Evolutionary conservation across 2,329 filamentous ascomycete genomes (phyloP), one percentile per base, ranked within the genome.

Genomic region (Paecilomyces formosus): DNA sequence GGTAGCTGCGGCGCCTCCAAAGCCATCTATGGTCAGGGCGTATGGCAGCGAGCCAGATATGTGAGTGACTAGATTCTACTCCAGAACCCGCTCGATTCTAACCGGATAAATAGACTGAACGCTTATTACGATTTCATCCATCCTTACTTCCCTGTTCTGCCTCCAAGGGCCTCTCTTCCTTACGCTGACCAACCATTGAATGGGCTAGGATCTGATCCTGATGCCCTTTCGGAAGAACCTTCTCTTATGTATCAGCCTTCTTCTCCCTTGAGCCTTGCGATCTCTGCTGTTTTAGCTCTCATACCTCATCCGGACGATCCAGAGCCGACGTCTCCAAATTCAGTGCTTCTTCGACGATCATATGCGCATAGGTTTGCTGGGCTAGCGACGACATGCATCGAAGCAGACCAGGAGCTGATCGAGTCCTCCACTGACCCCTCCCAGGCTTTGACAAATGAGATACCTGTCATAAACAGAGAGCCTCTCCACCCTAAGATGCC

Each of bases 121-220:
- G 76, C 73, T 35, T 78, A 79, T 57, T 79, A 79, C 58, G 72
- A 75, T 52, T 79, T 76, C 57, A 74, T 78, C 56, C 76, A 79
- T 63, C 57, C 66, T n/a, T 79, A 76, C 62, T 77, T 78, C 51
- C 76, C 76, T 4, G 73, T 79, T 39, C 67, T 79, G 28, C 75
- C 76, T 6, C 74, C 76, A 28, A 66, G 74, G 39, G 65, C 62
- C 49, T 57, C 65, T 7, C 65, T 68, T 4, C 68, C 64, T 39
- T 64, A 62, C 21, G 64, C 66, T 30, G 72, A 77, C 63, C 61
- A 62, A 15, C 74, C 75, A 7, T 58, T 76, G 54, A 66, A 74
- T 55, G 64, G 65, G 21, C 64, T 66, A 6, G 63, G 68, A 12
- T 69, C 72, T n/a, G 65, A 61, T 50, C 60, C 71, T 15, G 65